Evolutionary conservation across 345 rosid species (phyloP), one percentile per base, ranked within the genome.

Genomic region (Brassica cretica): DNA sequence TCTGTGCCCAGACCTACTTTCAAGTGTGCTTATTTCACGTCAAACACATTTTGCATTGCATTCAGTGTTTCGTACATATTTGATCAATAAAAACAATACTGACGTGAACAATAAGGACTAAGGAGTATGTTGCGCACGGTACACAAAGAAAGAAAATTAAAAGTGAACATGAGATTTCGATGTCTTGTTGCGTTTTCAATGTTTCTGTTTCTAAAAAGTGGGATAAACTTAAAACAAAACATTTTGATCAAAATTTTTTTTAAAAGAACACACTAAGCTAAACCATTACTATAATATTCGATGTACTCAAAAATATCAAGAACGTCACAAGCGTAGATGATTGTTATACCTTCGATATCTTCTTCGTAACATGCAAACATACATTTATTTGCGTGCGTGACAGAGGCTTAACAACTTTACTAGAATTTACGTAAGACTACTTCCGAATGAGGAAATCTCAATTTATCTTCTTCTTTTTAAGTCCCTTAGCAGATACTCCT

Each of bases 351-450:
- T 66, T 58, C 59, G 73, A 25, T 49, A 49, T 41, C 29, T 58
- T 64, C 6, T 60, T 70, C 5, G 5, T 41, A 72, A 66, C 73
- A 72, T 78, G 73, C 55, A 64, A 70, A 46, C 9, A 18, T 44
- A 29, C 63, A 68, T 78, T 21, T 72, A 72, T 66, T 78, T 46
- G 77, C 73, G 81, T 78, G 69, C 77, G 6, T 66, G 77, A 66
- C 77, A 72, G 77, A 66, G 72, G 39, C 72, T 66, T 46, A 59
- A 49, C 29, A 59, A 18, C 76, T 65, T 39, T 77, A 58, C 46
- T 35, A 5, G 35, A 44, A 39, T 56, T 64, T 78, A 78, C 81
- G 72, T 72, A 41, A 21, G 46, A 9, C 60, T 63, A 63, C 69
- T 70, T 64, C 71, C 75, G 65, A 64, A 27, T 53, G 64, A 64